Conservation (phyloP, 2,329 filamentous ascomycete genomes). For the Calonectria multiphialidica region DNA sequence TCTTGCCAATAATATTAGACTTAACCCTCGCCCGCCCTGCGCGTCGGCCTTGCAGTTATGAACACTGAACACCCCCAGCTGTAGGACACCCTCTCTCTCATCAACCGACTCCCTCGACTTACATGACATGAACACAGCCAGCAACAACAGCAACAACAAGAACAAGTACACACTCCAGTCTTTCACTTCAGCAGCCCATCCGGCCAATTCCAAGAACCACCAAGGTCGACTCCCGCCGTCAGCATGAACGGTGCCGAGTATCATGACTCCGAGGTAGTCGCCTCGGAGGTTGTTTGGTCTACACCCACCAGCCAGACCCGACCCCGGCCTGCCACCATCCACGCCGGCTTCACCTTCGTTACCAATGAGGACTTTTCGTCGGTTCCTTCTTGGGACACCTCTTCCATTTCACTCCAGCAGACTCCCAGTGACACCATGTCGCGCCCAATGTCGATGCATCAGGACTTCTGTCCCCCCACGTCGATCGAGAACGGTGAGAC, state of each 20-base stretch:
- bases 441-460: constrained; percentile 68
- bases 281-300: constrained; percentile 65
- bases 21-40: constrained; percentile 38
- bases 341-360: constrained; percentile 72
- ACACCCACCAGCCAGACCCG: constrained; percentile 65
- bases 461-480: constrained; percentile 66
- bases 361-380: constrained; percentile 65
- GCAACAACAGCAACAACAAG: constrained; percentile 47
- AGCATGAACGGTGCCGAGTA: constrained; percentile 65
- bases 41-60: constrained; percentile 52
- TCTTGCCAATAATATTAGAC: constrained; percentile 39
- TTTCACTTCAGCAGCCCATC: constrained; percentile 61
- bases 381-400: constrained; percentile 69
- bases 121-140: constrained; percentile 39
- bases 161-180: constrained; percentile 58
- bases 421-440: constrained; percentile 65
- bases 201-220: constrained; percentile 60
- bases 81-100: constrained; percentile 56
- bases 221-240: constrained; percentile 54
- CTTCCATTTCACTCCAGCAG: constrained; percentile 63
- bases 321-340: constrained; percentile 69
- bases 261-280: constrained; percentile 61
- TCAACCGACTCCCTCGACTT: constrained; percentile 39
- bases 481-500: constrained; percentile 63
- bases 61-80: constrained; percentile 64